Base-by-base conservation (phyloP, 257 asterid species). In the Nicotiana knightiana region DNA sequence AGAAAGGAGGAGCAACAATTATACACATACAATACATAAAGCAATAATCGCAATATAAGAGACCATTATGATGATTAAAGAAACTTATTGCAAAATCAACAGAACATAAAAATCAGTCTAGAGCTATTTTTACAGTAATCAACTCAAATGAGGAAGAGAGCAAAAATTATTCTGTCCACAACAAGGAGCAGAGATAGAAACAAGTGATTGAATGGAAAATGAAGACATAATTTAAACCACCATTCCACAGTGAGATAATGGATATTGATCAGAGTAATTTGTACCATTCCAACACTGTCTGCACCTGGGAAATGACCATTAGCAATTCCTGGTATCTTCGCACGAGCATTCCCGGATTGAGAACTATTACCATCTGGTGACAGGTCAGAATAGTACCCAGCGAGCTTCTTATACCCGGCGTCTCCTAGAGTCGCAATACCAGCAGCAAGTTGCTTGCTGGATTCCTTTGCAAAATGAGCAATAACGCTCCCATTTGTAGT, bases 401-500 rank as follows among this genome's bases (percentile, higher is more conserved):
- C 84, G 24, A 95, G 90, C 84, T 87, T 93, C 91, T 90, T 93
- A 81, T 89, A 90, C 76, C 98, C 99, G 84, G 90, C 88, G 80
- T 95, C 99, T 62, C 98, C 97, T 83, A 95, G 86, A 43, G 94
- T 90, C 83, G 89, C 89, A 85, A 95, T 89, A 81, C 99, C 97
- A 86, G 94, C 90, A 75, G 98, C 99, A 11, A 95, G 90, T 67
- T 95, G 98, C 86, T 90, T 93, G 91, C 98, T 91, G 3, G 97
- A 93, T 90, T 93, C 99, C 84, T 87, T 94, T 21, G 98, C 99
- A 87, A 89, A 91, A 87, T 92, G 97, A 35, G 97, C 95, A 85
- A 92, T 93, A 39, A 95, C 84, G 86, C 95, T 92, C 81, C 97
- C 97, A 85, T 92, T 92, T 37, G 93, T 85, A 66, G 91, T 67